A percentile compares a stretch with the other conserved stretches of the same genome.
Evolutionary conservation across 1,284 basidiomycete genomes (phyloP).

Genomic region (Singerocomus inundabilis): DNA sequence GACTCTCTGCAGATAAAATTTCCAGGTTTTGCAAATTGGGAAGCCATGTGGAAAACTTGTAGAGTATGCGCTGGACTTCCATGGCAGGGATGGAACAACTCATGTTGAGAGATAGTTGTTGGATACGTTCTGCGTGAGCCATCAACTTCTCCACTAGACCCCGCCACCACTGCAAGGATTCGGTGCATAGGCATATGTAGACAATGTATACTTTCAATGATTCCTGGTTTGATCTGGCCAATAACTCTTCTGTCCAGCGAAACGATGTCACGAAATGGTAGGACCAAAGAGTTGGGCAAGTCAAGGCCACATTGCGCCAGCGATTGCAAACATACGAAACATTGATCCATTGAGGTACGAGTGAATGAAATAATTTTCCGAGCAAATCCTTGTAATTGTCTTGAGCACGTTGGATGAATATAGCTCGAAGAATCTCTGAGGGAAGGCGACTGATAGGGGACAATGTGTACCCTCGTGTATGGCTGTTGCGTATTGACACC

Average conservation of each 20-base stretch:
- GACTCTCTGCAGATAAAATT: too few relatives aligned
- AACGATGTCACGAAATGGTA: conserved; percentile 20
- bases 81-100: too few relatives aligned
- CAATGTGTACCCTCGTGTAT: conserved; percentile 26
- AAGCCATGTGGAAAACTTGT: too few relatives aligned
- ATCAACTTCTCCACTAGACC: not conserved
- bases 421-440: conserved; percentile 18
- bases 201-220: conserved; percentile 25
- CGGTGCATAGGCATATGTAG: not conserved
- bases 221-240: conserved; percentile 33
- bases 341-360: conserved; percentile 8
- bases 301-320: conserved; percentile 37
- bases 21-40: too few relatives aligned
- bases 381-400: not conserved
- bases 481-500: conserved; percentile 2
- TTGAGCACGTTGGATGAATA: conserved; percentile 18
- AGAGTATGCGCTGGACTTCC: too few relatives aligned
- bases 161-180: too few relatives aligned
- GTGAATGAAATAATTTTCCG: too few relatives aligned
- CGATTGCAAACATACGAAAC: conserved; percentile 34
- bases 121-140: not conserved
- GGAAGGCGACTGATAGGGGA: conserved; percentile 29
- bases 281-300: conserved; percentile 33
- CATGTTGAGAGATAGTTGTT: not conserved
- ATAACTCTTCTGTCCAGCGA: conserved; percentile 32